phyloP scores from a whole-genome alignment of 306 rosid genomes.

The Castanea crenata region DNA sequence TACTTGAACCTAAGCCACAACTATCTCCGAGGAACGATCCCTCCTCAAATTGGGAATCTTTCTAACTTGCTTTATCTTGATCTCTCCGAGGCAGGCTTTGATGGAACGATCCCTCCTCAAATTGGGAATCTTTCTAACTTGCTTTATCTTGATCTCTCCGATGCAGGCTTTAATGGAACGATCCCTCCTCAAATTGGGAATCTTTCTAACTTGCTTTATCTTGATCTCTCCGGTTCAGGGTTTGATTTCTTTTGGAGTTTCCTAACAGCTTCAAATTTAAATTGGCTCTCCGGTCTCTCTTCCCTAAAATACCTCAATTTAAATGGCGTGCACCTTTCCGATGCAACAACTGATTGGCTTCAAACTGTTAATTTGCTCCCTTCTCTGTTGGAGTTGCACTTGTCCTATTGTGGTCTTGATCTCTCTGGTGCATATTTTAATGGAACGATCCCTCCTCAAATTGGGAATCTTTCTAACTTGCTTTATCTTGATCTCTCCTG shows the following conservation, averaged over 20 bases:
- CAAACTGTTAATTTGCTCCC: background rate
- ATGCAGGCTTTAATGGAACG: background rate
- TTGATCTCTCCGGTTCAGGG: too few species aligned
- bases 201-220: constrained; percentile 8
- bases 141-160: constrained; percentile 24
- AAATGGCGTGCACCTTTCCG: background rate
- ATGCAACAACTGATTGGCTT: constrained; percentile 14
- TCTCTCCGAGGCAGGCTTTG: background rate
- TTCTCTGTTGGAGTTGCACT: too few species aligned
- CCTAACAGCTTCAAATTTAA: too few species aligned
- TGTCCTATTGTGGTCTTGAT: constrained; percentile 8
- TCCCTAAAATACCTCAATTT: constrained; percentile 25
- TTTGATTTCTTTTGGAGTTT: too few species aligned
- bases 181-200: constrained; percentile 17
- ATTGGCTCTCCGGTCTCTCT: constrained; percentile 10
- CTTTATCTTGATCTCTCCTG: background rate
- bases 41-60: too few species aligned
- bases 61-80: constrained; percentile 14
- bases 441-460: constrained; percentile 8
- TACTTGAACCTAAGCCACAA: constrained; percentile 20
- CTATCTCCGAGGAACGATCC: background rate
- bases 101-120: constrained; percentile 10
- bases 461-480: constrained; percentile 19
- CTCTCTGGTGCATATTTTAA: background rate
- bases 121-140: constrained; percentile 18